Conservation (phyloP, 1,139 yeast genomes). For the Ogataea hybrid region DNA sequence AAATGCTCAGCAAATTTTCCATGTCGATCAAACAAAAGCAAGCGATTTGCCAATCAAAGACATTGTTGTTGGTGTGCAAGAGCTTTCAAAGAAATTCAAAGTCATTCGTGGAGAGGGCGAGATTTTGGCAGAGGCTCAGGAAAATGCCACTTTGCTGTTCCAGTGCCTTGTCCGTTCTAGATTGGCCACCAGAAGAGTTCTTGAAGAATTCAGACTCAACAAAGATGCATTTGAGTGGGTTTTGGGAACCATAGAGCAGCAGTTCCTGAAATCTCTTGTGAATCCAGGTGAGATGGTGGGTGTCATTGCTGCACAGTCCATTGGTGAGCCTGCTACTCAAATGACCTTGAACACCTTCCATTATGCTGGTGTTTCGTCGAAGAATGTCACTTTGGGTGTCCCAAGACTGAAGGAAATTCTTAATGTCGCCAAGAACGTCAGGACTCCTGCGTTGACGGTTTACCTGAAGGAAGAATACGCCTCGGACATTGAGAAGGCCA, state of each 20-base stretch:
- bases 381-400: slow-evolving; percentile 98
- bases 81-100: slow-evolving; percentile 60
- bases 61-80: slow-evolving; percentile 70
- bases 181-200: slow-evolving; percentile 83
- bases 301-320: slow-evolving; percentile 97
- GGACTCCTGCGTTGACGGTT: slow-evolving; percentile 97
- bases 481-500: slow-evolving; percentile 87
- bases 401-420: slow-evolving; percentile 99
- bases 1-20: slow-evolving; percentile 97
- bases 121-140: slow-evolving; percentile 81
- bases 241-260: slow-evolving; percentile 87
- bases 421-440: slow-evolving; percentile 96
- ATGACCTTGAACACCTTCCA: slow-evolving; percentile 99
- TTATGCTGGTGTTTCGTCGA: slow-evolving; percentile 99
- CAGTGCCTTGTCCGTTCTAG: slow-evolving; percentile 91
- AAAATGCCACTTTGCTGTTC: slow-evolving; percentile 86
- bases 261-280: slow-evolving; percentile 88
- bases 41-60: slow-evolving; percentile 87
- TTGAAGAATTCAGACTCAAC: slow-evolving; percentile 86
- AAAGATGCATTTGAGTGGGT: slow-evolving; percentile 95
- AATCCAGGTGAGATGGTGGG: slow-evolving; percentile 99
- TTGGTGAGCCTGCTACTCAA: slow-evolving; percentile 99
- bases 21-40: slow-evolving; percentile 85
- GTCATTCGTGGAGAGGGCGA: slow-evolving; percentile 84
- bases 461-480: slow-evolving; percentile 81